Conservation (phyloP, 176 grass and related monocot genomes). For the Zea luxurians region DNA sequence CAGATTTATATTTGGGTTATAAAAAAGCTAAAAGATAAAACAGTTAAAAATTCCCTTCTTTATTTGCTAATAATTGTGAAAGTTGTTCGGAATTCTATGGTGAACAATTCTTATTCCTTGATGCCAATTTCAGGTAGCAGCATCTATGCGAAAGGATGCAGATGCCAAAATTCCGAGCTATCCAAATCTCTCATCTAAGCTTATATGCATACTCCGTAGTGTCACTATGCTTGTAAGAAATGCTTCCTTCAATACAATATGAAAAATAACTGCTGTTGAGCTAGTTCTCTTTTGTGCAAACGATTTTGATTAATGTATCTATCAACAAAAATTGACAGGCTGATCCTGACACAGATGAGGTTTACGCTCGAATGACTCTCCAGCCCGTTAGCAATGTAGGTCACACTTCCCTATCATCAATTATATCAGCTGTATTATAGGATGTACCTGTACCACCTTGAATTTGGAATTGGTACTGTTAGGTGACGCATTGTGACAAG, state of each 20-base stretch:
- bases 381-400: constrained; percentile 75
- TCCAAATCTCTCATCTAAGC: constrained; percentile 73
- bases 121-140: constrained; percentile 65
- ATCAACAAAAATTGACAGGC: constrained; percentile 49
- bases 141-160: constrained; percentile 75
- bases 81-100: constrained; percentile 25
- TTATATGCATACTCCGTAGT: constrained; percentile 70
- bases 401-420: constrained; percentile 35
- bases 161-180: constrained; percentile 70
- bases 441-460: constrained; percentile 18
- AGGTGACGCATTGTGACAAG: constrained; percentile 59
- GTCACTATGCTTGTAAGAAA: constrained; percentile 67
- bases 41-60: neutral
- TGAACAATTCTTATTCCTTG: constrained; percentile 30
- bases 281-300: constrained; percentile 18
- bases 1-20: neutral
- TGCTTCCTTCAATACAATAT: constrained; percentile 21
- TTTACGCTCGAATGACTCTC: constrained; percentile 81
- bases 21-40: constrained; percentile 7
- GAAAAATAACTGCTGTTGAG: neutral
- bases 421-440: constrained; percentile 24
- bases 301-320: neutral
- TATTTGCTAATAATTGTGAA: constrained; percentile 30
- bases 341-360: constrained; percentile 79
- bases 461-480: constrained; percentile 37